Evolutionary conservation across 306 rosid genomes (phyloP).

Genomic region (Inga leiocalycina): DNA sequence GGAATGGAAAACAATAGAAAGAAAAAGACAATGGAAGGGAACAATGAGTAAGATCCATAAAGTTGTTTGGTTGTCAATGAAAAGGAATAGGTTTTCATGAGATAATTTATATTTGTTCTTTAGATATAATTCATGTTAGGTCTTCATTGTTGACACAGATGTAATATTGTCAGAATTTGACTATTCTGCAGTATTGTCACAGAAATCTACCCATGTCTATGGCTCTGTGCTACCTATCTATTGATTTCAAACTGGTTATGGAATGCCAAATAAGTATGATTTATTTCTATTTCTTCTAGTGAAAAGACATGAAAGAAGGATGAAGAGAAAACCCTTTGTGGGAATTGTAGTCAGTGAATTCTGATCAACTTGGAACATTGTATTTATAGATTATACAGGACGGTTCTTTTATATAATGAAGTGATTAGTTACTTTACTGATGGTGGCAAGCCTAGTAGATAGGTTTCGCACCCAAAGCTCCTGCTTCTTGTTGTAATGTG

Average conservation of each 20-base stretch:
- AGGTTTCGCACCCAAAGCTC: slow-evolving; percentile 7
- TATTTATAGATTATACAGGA: not conserved
- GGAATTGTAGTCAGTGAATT: not conserved
- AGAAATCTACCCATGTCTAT: too few relatives aligned
- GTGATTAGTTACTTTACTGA: not conserved
- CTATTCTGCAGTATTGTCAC: too few relatives aligned
- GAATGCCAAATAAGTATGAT: not conserved
- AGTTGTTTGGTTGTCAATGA: too few relatives aligned
- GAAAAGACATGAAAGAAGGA: not conserved
- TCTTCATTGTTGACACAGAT: too few relatives aligned
- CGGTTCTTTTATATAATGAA: not conserved
- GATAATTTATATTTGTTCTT: too few relatives aligned
- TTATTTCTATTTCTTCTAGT: not conserved
- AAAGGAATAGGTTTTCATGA: too few relatives aligned
- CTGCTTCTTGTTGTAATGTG: not conserved
- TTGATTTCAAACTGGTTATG: too few relatives aligned
- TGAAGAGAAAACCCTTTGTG: not conserved
- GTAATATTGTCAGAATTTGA: too few relatives aligned
- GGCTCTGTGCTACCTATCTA: too few relatives aligned
- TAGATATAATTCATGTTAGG: too few relatives aligned
- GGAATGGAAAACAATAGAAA: not conserved
- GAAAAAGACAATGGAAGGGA: not conserved
- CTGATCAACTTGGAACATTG: not conserved
- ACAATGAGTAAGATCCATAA: not conserved
- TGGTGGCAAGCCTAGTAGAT: not conserved